A percentile compares a stretch with the other conserved stretches of the same genome.
Conservation (phyloP, 495 filamentous ascomycete species). For the Aspergillus carlsbadensis region DNA sequence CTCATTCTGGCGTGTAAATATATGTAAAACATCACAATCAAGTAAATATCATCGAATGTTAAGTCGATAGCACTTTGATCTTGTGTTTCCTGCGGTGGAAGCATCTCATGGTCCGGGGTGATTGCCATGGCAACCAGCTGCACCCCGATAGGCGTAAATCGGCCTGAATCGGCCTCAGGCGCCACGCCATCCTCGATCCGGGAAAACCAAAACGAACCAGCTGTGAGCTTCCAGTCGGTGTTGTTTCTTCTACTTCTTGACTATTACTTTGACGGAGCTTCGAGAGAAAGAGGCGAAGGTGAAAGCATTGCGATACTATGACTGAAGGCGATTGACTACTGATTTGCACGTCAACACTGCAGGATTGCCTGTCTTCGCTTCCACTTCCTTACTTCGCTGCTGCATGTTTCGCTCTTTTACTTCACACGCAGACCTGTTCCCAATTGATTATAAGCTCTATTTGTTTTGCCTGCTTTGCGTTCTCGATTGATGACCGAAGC, state of each 20-base stretch:
- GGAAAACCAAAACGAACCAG: slow-evolving; percentile 23
- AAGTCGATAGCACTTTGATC: not conserved
- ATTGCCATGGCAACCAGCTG: slow-evolving; percentile 33
- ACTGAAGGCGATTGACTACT: slow-evolving; percentile 6
- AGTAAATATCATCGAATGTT: not conserved
- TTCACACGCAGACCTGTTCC: slow-evolving; percentile 19
- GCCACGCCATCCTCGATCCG: slow-evolving; percentile 17
- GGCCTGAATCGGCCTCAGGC: slow-evolving; percentile 21
- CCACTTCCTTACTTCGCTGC: slow-evolving; percentile 10
- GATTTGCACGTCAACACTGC: not conserved
- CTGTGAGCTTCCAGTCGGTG: slow-evolving; percentile 1
- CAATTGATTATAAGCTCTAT: not conserved
- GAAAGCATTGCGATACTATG: not conserved
- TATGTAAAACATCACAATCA: not conserved
- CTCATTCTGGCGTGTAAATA: not conserved
- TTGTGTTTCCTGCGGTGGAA: not conserved
- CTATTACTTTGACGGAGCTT: not conserved
- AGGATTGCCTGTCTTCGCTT: slow-evolving; percentile 4
- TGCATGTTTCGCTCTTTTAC: slow-evolving; percentile 29
- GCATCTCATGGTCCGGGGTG: too few relatives aligned
- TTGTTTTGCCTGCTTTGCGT: not conserved
- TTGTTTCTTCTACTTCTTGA: slow-evolving; percentile 2
- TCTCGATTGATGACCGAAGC: not conserved
- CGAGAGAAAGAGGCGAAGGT: not conserved
- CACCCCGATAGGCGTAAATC: not conserved